Base-by-base conservation (phyloP, 2,329 filamentous ascomycete genomes). In the Diaporthe longicolla region DNA sequence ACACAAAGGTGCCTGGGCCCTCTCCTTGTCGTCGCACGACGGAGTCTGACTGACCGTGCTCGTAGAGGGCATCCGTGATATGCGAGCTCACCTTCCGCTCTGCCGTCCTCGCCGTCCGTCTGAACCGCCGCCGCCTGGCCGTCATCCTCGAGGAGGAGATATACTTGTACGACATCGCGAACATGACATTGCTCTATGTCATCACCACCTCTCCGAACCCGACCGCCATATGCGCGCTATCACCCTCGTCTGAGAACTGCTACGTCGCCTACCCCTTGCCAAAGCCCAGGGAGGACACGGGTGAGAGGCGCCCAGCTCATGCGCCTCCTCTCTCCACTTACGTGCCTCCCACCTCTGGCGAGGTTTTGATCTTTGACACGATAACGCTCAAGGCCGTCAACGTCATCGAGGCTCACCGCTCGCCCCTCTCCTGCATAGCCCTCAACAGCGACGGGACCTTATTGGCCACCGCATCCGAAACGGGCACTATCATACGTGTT, bases 71-170 rank as follows among this genome's bases (percentile, higher is more conserved):
- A 2, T 92, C 96, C 55, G 94, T 97, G 74, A 98, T 99, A 82
- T 99, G 97, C 90, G 97, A 99, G 84, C 93, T 99, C 81, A 98
- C 96, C 4, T 99, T 99, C 79, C 96, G 96, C 17, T 97, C 95
- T n/a, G 95, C 95, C 66, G 95, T 99, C 15, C 90, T 98, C 54
- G 95, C 96, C 26, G 95, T 99, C 74, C 94, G 95, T 77, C 87
- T 99, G 79, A 99, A 99, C 83, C 91, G 97, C 78, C 98, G 98
- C 83, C 92, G 97, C 50, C 89, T 99, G 35, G 95, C 97, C 17
- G 95, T 99, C 43, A 93, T 98, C 19, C 89, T 98, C 73, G 97
- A 99, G 82, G 95, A 98, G 79, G 94, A 98, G 82, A 97, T 98
- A 76, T 99, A 98, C 84, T 89, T 99, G 65, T 99, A 99, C 86